A percentile compares a stretch with the other conserved stretches of the same genome.
phyloP scores from a whole-genome alignment of 2,329 filamentous ascomycete genomes.

The Talaromyces funiculosus region DNA sequence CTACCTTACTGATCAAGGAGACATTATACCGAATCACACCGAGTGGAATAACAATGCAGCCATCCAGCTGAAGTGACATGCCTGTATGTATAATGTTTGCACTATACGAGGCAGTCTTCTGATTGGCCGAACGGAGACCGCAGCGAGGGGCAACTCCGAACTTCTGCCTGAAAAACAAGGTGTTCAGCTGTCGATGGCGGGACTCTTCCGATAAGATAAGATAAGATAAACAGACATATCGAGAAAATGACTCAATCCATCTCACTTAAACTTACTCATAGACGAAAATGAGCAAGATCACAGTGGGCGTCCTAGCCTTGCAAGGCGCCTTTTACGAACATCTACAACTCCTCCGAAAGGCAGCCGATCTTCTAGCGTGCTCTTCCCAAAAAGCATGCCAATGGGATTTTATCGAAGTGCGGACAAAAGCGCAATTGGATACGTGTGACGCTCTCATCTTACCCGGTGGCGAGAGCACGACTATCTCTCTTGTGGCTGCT shows the following conservation, averaged over 20 bases:
- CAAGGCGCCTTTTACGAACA: slow-evolving; percentile 95
- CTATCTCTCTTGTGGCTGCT: slow-evolving; percentile 81
- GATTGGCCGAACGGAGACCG: slow-evolving; percentile 6
- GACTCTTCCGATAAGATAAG: slow-evolving; percentile 5
- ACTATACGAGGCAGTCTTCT: background rate
- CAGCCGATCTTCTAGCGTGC: slow-evolving; percentile 48
- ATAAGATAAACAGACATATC: background rate
- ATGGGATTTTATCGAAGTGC: slow-evolving; percentile 70
- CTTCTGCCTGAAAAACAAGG: background rate
- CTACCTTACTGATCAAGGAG: background rate
- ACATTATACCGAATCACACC: background rate
- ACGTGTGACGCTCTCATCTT: slow-evolving; percentile 79
- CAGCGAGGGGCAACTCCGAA: slow-evolving; percentile 3
- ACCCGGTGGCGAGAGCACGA: slow-evolving; percentile 90
- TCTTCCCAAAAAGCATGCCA: slow-evolving; percentile 19
- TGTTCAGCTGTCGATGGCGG: background rate
- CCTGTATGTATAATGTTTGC: no score
- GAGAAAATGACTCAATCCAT: background rate
- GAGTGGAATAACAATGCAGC: background rate
- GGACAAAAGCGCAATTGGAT: slow-evolving; percentile 65
- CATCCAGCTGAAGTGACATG: background rate
- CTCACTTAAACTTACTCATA: no score
- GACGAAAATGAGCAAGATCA: slow-evolving; percentile 34
- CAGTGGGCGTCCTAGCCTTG: slow-evolving; percentile 64
- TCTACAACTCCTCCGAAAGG: slow-evolving; percentile 65